Base-by-base conservation (phyloP, 2,329 filamentous ascomycete genomes). In the Ophiostoma pallidulum region DNA sequence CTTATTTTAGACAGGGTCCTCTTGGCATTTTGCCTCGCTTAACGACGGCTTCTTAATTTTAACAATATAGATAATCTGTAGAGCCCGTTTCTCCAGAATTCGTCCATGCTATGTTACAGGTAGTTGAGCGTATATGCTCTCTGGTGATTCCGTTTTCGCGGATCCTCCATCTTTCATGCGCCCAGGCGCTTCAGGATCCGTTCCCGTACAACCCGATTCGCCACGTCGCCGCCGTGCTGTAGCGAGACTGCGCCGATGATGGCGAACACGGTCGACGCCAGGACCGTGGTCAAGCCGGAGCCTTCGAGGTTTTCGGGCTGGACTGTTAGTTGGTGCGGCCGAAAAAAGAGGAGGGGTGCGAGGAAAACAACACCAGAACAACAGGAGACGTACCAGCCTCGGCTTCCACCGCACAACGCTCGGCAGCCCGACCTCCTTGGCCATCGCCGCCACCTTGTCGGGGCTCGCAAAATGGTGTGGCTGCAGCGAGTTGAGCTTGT, bases 221-320 rank as follows among this genome's bases (percentile, higher is more conserved):
- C 89, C 47, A 85, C 77, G 38, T 82, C 80, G 32, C 84, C 85
- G 40, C 92, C 92, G 56, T 85, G 81, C 64, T 96, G 88, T 59
- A 98, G 70, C n/a, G 88, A 82, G 45, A 98, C 66, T 10, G 92
- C 92, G 19, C 92, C 92, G 38, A 97, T 69, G 47, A 98, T 84
- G 39, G 90, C 87, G 62, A 89, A 87, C 47, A 98, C 59, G 4
- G 87, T 79, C 52, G 88, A 82, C 41, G 84, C 78, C 47, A 94
- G 69, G 20, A 97, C 82, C 4, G 82, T 71, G 22, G 86, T 77
- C 24, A 84, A 65, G 55, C 92, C 92, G 0, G 88, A 95, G 16
- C 70, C 68, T 44, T 75, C 64, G 46, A 94, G 72, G 57, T 89
- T 82, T 52, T 82, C 70, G 19, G 80, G 75, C 74, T 78, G 52